Conservation (phyloP, 2,329 filamentous ascomycete genomes). For the Fusarium tjaetaba region DNA sequence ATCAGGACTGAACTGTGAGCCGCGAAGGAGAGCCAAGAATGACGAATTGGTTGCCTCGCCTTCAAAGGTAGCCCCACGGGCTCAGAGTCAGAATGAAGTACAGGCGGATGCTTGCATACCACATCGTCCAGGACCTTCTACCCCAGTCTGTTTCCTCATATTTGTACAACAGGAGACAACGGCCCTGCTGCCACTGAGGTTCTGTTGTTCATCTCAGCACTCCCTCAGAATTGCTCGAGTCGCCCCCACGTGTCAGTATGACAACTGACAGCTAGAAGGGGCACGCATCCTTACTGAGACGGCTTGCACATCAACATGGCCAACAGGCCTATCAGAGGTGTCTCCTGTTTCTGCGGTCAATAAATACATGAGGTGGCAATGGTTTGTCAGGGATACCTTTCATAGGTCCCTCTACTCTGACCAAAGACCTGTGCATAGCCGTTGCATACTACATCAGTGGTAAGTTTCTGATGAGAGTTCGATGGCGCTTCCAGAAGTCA, state of each 20-base stretch:
- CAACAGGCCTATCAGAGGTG: slow-evolving; percentile 15
- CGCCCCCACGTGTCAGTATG: slow-evolving; percentile 41
- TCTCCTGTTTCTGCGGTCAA: neutral
- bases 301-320: slow-evolving; percentile 17
- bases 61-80: slow-evolving; percentile 34
- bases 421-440: slow-evolving; percentile 35
- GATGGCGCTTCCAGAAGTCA: slow-evolving; percentile 33
- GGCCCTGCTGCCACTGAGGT: slow-evolving; percentile 23
- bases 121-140: slow-evolving; percentile 37
- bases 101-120: slow-evolving; percentile 42
- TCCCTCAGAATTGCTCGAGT: slow-evolving; percentile 36
- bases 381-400: slow-evolving; percentile 2
- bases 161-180: slow-evolving; percentile 36
- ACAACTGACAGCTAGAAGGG: slow-evolving; percentile 34
- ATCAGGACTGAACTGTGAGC: slow-evolving; percentile 18
- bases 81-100: slow-evolving; percentile 35
- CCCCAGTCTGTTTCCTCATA: slow-evolving; percentile 38
- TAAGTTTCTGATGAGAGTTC: slow-evolving; percentile 24
- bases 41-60: slow-evolving; percentile 27
- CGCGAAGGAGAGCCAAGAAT: slow-evolving; percentile 12
- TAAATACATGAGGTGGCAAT: slow-evolving; percentile 5
- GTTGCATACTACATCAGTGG: slow-evolving; percentile 27
- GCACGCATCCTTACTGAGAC: slow-evolving; percentile 14
- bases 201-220: slow-evolving; percentile 24
- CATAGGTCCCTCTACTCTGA: slow-evolving; percentile 2